phyloP scores from a whole-genome alignment of 148 eudicot genomes.

The Selenicereus undatus region DNA sequence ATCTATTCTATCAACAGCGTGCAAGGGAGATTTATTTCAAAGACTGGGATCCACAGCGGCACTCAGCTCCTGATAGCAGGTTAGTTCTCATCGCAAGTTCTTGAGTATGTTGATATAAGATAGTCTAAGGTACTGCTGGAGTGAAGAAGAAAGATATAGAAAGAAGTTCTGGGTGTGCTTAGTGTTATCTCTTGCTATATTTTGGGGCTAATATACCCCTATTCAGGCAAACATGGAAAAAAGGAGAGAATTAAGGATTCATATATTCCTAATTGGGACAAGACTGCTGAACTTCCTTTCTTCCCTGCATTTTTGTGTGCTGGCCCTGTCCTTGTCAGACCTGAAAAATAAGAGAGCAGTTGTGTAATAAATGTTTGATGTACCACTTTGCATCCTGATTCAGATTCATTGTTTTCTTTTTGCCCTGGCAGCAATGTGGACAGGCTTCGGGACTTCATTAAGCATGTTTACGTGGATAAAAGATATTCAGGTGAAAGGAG shows the following conservation, averaged over 20 bases:
- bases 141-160: background rate
- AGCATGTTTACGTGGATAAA: slow-evolving; percentile 92
- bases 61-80: slow-evolving; percentile 81
- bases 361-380: background rate
- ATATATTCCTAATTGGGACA: background rate
- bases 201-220: background rate
- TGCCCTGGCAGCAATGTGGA: slow-evolving; percentile 66
- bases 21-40: slow-evolving; percentile 87
- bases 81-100: slow-evolving; percentile 27
- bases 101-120: background rate
- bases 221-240: no score
- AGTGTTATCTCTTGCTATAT: background rate
- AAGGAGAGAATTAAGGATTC: background rate
- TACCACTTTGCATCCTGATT: background rate
- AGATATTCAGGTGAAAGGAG: slow-evolving; percentile 84
- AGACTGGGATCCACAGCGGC: slow-evolving; percentile 83
- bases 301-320: background rate
- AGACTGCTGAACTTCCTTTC: background rate
- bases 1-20: slow-evolving; percentile 35
- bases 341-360: background rate
- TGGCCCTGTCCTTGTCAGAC: background rate
- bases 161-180: background rate
- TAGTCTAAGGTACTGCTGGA: background rate
- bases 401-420: background rate
- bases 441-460: slow-evolving; percentile 80